Conservation (phyloP, 2,329 filamentous ascomycete genomes). For the Penicillium expansum region DNA sequence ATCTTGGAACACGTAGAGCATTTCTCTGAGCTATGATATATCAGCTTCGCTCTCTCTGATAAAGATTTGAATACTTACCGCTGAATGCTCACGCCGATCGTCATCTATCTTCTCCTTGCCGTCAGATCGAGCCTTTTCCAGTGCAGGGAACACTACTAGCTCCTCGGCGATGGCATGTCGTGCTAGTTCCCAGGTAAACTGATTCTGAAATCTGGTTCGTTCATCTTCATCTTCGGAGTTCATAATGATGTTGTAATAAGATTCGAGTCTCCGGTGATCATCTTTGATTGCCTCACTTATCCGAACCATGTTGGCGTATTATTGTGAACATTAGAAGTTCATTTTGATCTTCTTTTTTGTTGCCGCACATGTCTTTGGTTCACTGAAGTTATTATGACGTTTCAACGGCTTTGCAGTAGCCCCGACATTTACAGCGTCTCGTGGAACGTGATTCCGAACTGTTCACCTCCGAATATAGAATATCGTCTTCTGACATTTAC, state of each 20-base stretch:
- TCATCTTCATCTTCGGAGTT: constrained; percentile 44
- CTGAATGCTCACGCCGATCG: constrained; percentile 50
- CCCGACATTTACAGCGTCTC: background rate
- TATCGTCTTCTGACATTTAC: background rate
- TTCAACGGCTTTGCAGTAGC: background rate
- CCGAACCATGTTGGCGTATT: constrained; percentile 18
- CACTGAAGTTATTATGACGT: constrained; percentile 7
- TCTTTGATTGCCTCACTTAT: constrained; percentile 41
- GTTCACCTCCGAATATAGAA: background rate
- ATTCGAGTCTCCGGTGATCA: constrained; percentile 45
- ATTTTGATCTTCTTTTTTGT: background rate
- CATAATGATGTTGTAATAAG: constrained; percentile 46
- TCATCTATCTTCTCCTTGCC: constrained; percentile 51
- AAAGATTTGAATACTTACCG: constrained; percentile 26
- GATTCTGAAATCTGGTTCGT: constrained; percentile 48
- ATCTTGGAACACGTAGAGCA: constrained; percentile 51
- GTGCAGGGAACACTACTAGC: constrained; percentile 54
- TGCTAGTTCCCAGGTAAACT: constrained; percentile 54
- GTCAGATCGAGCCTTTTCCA: constrained; percentile 49
- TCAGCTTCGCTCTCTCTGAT: background rate
- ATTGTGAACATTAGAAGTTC: background rate
- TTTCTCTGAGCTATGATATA: constrained; percentile 49
- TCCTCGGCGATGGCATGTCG: constrained; percentile 54
- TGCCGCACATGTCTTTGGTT: background rate
- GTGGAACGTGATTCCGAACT: constrained; percentile 1